A percentile compares a stretch with the other conserved stretches of the same genome.
Conservation (phyloP, 495 filamentous ascomycete genomes). For the Daldinia vernicosa region DNA sequence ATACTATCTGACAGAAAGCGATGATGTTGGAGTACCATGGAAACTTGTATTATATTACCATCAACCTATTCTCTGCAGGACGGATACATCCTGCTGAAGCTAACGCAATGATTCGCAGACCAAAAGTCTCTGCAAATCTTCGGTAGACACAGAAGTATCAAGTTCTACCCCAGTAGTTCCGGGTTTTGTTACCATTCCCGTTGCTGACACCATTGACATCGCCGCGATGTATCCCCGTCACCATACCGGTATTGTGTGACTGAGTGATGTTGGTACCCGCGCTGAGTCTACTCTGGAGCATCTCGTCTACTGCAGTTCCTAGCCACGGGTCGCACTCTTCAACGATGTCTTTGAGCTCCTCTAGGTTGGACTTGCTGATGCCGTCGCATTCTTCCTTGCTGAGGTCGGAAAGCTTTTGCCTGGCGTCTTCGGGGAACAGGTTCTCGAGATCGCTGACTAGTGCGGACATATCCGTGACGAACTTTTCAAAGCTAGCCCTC, state of each 20-base stretch:
- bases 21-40: background rate
- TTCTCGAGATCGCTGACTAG: slow-evolving; percentile 16
- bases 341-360: slow-evolving; percentile 15
- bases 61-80: background rate
- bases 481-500: slow-evolving; percentile 17
- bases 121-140: background rate
- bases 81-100: background rate
- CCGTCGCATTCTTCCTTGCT: slow-evolving; percentile 25
- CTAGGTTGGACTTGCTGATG: slow-evolving; percentile 16
- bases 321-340: slow-evolving; percentile 25
- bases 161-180: slow-evolving; percentile 4
- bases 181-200: slow-evolving; percentile 8
- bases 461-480: slow-evolving; percentile 14
- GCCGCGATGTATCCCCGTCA: slow-evolving; percentile 18
- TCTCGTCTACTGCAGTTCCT: slow-evolving; percentile 10
- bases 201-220: slow-evolving; percentile 17
- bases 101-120: background rate
- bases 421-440: background rate
- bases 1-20: background rate
- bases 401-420: slow-evolving; percentile 3
- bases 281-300: background rate
- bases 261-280: slow-evolving; percentile 11
- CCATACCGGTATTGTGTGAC: slow-evolving; percentile 16
- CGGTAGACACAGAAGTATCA: background rate
- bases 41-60: background rate